phyloP scores from a whole-genome alignment of 2,329 filamentous ascomycete species.

The Hysterium pulicare region DNA sequence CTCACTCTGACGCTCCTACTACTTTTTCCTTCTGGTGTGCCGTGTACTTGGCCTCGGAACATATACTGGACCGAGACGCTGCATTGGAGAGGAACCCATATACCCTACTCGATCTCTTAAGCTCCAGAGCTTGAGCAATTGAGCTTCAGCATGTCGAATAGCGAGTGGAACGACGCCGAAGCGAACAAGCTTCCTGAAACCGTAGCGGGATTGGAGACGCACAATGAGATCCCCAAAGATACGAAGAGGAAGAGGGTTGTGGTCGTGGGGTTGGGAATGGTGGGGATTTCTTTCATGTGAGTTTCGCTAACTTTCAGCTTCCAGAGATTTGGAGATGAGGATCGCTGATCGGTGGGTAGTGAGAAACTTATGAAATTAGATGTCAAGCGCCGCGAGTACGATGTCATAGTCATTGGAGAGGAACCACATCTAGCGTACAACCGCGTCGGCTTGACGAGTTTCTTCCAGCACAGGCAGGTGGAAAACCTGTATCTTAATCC shows the following conservation, averaged over 20 bases:
- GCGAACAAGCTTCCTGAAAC: slow-evolving; percentile 45
- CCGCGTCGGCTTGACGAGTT: slow-evolving; percentile 81
- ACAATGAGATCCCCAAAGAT: slow-evolving; percentile 29
- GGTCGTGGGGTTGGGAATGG: slow-evolving; percentile 88
- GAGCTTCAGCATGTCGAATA: slow-evolving; percentile 44
- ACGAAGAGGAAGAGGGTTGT: slow-evolving; percentile 64
- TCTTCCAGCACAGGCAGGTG: slow-evolving; percentile 80
- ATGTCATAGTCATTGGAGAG: slow-evolving; percentile 82
- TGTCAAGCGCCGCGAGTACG: slow-evolving; percentile 69
- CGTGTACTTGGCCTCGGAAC: too few species aligned
- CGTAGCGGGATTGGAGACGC: slow-evolving; percentile 25
- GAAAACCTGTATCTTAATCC: slow-evolving; percentile 89
- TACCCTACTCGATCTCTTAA: too few species aligned
- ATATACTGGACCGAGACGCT: too few species aligned
- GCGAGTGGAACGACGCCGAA: slow-evolving; percentile 46
- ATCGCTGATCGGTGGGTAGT: slow-evolving; percentile 43
- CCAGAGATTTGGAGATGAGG: neutral
- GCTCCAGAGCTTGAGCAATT: too few species aligned
- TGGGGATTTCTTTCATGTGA: slow-evolving; percentile 84
- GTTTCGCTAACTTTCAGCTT: slow-evolving; percentile 33
- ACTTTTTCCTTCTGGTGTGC: too few species aligned
- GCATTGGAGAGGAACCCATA: too few species aligned
- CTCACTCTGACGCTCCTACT: too few species aligned
- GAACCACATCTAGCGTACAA: slow-evolving; percentile 88
- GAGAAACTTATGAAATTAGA: slow-evolving; percentile 89